phyloP scores from a whole-genome alignment of 2,329 filamentous ascomycete genomes.

The Apiospora arundinis region DNA sequence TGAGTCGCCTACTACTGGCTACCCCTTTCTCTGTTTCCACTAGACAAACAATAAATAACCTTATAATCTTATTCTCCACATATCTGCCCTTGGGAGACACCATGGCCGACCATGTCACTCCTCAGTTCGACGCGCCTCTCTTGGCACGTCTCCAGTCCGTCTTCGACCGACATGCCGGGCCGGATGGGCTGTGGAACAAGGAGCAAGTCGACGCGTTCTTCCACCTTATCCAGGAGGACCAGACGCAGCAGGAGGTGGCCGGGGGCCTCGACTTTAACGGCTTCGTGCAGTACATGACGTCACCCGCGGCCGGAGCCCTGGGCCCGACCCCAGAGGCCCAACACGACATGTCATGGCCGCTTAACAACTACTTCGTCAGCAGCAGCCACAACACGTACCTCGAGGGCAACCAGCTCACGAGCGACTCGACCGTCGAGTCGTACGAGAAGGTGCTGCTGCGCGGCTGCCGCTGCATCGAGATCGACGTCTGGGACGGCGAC shows the following conservation, averaged over 20 bases:
- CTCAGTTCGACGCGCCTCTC: neutral
- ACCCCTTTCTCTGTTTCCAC: too few relatives aligned
- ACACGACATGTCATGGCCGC: conserved; percentile 71
- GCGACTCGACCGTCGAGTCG: conserved; percentile 83
- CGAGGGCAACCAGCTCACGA: conserved; percentile 84
- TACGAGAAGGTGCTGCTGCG: conserved; percentile 85
- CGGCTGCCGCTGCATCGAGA: conserved; percentile 89
- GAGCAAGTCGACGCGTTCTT: neutral
- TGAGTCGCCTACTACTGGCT: too few relatives aligned
- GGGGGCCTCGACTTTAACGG: conserved; percentile 49
- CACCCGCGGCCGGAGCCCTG: conserved; percentile 49
- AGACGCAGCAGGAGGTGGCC: conserved; percentile 32
- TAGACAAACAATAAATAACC: neutral
- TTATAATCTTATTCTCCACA: neutral
- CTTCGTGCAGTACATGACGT: conserved; percentile 63
- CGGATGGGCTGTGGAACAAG: neutral
- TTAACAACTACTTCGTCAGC: conserved; percentile 91
- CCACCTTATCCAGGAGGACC: conserved; percentile 22
- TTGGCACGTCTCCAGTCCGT: neutral
- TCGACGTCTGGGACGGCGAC: conserved; percentile 93
- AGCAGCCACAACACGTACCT: conserved; percentile 97
- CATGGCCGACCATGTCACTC: neutral
- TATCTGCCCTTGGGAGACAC: neutral
- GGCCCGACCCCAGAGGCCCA: conserved; percentile 42
- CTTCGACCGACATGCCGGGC: neutral